Evolutionary conservation across 2,329 filamentous ascomycete species (phyloP).

Genomic region (Xylariaceae sp.): DNA sequence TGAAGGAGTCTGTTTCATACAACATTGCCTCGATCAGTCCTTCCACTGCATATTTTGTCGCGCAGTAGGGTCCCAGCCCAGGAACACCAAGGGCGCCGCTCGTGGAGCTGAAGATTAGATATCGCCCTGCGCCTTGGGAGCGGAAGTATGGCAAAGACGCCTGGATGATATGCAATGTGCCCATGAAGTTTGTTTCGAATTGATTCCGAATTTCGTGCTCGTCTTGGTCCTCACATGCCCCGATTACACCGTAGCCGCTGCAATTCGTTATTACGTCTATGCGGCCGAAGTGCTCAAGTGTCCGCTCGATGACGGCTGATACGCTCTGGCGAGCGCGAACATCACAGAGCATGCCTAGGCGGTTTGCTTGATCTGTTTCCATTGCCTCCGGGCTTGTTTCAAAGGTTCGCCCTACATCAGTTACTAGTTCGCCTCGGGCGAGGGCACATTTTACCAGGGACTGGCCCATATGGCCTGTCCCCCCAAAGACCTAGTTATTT

Average conservation of each 20-base stretch:
- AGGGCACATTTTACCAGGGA: conserved; percentile 82
- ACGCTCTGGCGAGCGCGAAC: conserved; percentile 81
- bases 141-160: conserved; percentile 84
- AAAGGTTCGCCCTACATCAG: conserved; percentile 77
- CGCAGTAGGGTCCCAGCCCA: conserved; percentile 89
- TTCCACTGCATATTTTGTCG: conserved; percentile 95
- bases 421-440: conserved; percentile 75
- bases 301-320: conserved; percentile 62
- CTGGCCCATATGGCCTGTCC: conserved; percentile 94
- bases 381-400: conserved; percentile 73
- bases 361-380: conserved; percentile 67
- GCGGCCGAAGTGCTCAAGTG: conserved; percentile 70
- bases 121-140: conserved; percentile 69
- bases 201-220: conserved; percentile 92
- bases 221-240: conserved; percentile 93
- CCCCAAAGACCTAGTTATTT: conserved; percentile 72
- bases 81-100: conserved; percentile 90
- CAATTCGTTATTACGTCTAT: conserved; percentile 92
- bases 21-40: conserved; percentile 94
- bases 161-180: conserved; percentile 89
- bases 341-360: conserved; percentile 81
- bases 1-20: conserved; percentile 88
- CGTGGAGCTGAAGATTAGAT: conserved; percentile 92
- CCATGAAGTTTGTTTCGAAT: conserved; percentile 97
- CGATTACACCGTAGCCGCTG: conserved; percentile 92